Conservation (phyloP, 495 filamentous ascomycete genomes). For the Sordaria brevicollis region DNA sequence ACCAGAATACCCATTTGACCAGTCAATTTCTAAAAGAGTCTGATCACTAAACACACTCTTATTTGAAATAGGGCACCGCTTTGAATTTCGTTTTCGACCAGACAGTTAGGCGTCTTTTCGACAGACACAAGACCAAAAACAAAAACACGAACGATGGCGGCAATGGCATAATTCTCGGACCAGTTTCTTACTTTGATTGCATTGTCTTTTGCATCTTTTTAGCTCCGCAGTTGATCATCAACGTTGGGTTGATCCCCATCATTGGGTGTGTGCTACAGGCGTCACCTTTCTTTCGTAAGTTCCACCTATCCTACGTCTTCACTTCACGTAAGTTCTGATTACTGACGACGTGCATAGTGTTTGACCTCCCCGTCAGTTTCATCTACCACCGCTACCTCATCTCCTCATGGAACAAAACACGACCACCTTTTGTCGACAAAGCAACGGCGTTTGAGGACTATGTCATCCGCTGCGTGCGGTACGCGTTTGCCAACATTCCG, state of each 20-base stretch:
- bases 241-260: slow-evolving; percentile 46
- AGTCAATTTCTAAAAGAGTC: background rate
- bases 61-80: background rate
- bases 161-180: slow-evolving; percentile 43
- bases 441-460: slow-evolving; percentile 63
- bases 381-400: slow-evolving; percentile 47
- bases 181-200: slow-evolving; percentile 64
- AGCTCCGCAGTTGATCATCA: slow-evolving; percentile 52
- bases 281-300: slow-evolving; percentile 62
- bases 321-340: background rate
- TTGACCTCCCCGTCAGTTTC: slow-evolving; percentile 46
- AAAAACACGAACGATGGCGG: too few species aligned
- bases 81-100: too few species aligned
- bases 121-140: too few species aligned
- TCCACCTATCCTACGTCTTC: background rate
- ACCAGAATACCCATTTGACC: background rate
- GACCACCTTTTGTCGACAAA: slow-evolving; percentile 51
- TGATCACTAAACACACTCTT: background rate
- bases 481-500: slow-evolving; percentile 61
- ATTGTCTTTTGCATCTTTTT: slow-evolving; percentile 55
- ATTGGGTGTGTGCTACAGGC: slow-evolving; percentile 45
- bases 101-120: too few species aligned
- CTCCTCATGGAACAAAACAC: slow-evolving; percentile 22
- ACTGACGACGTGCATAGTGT: slow-evolving; percentile 27
- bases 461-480: slow-evolving; percentile 62